Conservation (phyloP, 2,329 filamentous ascomycete genomes). For the Trichoderma atrobrunneum region DNA sequence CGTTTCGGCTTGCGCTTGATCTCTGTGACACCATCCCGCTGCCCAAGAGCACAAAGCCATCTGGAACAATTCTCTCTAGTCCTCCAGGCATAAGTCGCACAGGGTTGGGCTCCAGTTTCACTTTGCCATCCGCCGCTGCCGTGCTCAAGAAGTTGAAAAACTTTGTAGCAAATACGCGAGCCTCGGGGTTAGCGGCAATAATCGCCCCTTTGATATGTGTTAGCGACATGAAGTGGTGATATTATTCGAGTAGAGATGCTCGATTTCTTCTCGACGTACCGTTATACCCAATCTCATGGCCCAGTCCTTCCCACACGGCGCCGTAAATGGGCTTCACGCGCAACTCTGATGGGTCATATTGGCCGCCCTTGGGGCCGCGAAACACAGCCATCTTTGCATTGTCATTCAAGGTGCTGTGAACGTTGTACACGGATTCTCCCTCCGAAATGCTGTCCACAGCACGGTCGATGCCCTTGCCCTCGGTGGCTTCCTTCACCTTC, state of each 20-base stretch:
- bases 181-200: conserved; percentile 24
- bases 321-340: conserved; percentile 37
- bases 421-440: conserved; percentile 33
- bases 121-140: not conserved
- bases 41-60: conserved; percentile 31
- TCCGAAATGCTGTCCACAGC: conserved; percentile 42
- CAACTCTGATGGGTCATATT: conserved; percentile 27
- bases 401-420: conserved; percentile 28
- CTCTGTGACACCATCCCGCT: conserved; percentile 23
- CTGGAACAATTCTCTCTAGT: conserved; percentile 26
- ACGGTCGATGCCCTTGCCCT: conserved; percentile 33
- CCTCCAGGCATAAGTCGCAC: conserved; percentile 34
- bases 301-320: conserved; percentile 43
- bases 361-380: conserved; percentile 25
- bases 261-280: conserved; percentile 20
- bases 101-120: conserved; percentile 30
- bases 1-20: conserved; percentile 22
- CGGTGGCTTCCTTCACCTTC: conserved; percentile 28
- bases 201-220: not conserved
- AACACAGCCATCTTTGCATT: conserved; percentile 29
- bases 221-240: not conserved
- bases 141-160: conserved; percentile 38
- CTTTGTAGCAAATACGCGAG: conserved; percentile 31
- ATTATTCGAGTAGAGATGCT: not conserved
- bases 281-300: conserved; percentile 40